Base-by-base conservation (phyloP, 176 grass and related monocot species). In the Phoenix roebelenii region DNA sequence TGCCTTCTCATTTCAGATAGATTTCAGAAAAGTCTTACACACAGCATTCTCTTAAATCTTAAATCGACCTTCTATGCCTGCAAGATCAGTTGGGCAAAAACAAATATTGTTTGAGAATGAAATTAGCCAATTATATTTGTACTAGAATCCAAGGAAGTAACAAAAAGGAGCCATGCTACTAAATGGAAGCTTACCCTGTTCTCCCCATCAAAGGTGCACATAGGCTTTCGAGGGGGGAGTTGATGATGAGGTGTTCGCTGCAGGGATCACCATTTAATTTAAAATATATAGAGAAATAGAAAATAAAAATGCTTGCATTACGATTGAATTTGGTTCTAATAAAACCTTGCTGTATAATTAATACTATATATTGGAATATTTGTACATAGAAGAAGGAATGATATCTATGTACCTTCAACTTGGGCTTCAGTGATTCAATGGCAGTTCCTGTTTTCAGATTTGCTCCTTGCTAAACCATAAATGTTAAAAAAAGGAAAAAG, bases 191-290 rank as follows among this genome's bases (percentile, higher is more conserved):
- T 65, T 67, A 97, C 93, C 65, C 26, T 25, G 7, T 53, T 23
- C 5, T 75, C 69, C 67, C 77, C 80, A 60, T 74, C 73, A 25
- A 83, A 88, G 52, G 81, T 75, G 74, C 83, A 97, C 7, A 87
- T 82, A 15, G 93, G 93, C 59, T 88, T 97, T 59, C 93, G 93
- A 32, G 93, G 87, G 23, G 93, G 87, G 1, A 97, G 85, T 70
- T 85, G 93, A 60, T 76, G 77, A 72, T 80, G 93, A 6, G 87
- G 93, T 59, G 93, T 97, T 67, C 84, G 78, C 93, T 97, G 87
- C 67, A 71, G 29, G 4, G 7, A 57, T 15, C 61, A 66, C 1
- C 4, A 65, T 63, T 18, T 7, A 55, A 28, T 54, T 16, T 57
- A 53, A 15, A 52, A 44, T 44, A 12, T 44, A 44, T 44, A 12